phyloP scores from a whole-genome alignment of 2,329 filamentous ascomycete species.

The Truncatella angustata region DNA sequence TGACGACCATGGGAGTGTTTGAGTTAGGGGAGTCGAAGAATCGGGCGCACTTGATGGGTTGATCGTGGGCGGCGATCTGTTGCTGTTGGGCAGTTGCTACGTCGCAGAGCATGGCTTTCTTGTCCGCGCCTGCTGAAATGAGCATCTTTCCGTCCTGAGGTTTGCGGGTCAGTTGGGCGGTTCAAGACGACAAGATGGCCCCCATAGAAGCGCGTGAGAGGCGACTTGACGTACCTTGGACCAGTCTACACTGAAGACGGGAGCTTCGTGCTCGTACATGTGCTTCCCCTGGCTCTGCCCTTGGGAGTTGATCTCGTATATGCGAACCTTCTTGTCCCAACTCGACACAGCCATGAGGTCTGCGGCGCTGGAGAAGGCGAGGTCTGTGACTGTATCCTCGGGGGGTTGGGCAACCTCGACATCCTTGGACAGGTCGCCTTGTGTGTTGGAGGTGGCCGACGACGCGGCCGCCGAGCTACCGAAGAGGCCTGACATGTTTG shows the following conservation, averaged over 20 bases:
- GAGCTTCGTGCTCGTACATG: constrained; percentile 79
- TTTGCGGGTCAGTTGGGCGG: too few species aligned
- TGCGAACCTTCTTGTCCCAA: constrained; percentile 97
- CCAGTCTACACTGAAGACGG: constrained; percentile 83
- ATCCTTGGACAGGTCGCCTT: constrained; percentile 89
- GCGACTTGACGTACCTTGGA: constrained; percentile 66
- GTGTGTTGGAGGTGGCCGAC: constrained; percentile 60
- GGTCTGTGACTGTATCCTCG: constrained; percentile 84
- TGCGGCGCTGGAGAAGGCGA: constrained; percentile 64
- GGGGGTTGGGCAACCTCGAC: constrained; percentile 76
- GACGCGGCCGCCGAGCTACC: constrained; percentile 49
- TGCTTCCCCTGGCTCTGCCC: constrained; percentile 84
- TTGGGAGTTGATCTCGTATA: constrained; percentile 82
- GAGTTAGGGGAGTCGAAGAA: constrained; percentile 68
- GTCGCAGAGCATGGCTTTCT: constrained; percentile 85
- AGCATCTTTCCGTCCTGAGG: constrained; percentile 92
- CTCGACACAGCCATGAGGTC: constrained; percentile 88
- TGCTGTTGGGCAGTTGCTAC: constrained; percentile 64
- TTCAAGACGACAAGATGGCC: too few species aligned
- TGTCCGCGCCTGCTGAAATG: constrained; percentile 85
- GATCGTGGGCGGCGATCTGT: constrained; percentile 82
- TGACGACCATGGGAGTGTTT: constrained; percentile 79
- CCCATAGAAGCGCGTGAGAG: neutral
- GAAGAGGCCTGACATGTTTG: constrained; percentile 64
- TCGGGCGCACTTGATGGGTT: constrained; percentile 73